Evolutionary conservation across 225 moss, liverwort and hornwort species (phyloP).

Genomic region (Climacium dendroides): DNA sequence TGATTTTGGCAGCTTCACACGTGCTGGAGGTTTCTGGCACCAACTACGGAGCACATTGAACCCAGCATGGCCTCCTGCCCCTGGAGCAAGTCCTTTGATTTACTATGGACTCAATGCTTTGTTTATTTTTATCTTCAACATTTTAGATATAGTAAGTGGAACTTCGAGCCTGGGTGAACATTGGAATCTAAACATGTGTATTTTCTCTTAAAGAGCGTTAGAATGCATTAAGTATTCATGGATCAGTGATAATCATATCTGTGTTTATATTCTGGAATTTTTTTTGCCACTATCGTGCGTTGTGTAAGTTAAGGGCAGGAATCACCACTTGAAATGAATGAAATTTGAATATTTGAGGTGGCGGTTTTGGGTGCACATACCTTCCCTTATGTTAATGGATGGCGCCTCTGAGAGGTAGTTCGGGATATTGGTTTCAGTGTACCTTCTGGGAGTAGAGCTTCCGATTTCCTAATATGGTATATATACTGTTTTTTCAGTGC

Average conservation of each 20-base stretch:
- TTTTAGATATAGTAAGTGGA: constrained; percentile 81
- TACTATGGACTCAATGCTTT: constrained; percentile 76
- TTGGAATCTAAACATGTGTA: not conserved
- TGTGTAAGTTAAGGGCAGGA: not conserved
- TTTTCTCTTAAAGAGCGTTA: not conserved
- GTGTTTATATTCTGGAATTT: not conserved
- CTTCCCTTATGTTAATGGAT: not conserved
- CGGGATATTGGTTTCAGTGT: not conserved
- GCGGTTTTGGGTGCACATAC: not conserved
- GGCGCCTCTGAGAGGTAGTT: not conserved
- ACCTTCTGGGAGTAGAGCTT: not conserved
- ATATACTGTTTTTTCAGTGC: not conserved
- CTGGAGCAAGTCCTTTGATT: constrained; percentile 85
- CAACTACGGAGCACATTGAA: constrained; percentile 63
- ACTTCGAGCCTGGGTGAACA: not conserved
- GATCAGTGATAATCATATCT: not conserved
- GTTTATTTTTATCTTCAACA: constrained; percentile 92
- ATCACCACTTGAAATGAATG: not conserved
- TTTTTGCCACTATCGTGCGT: not conserved
- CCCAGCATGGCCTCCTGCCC: constrained; percentile 80
- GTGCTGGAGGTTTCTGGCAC: constrained; percentile 50
- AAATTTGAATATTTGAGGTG: not conserved
- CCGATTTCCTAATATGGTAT: not conserved
- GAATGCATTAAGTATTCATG: not conserved
- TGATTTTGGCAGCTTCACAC: constrained; percentile 38